Evolutionary conservation across 2,329 filamentous ascomycete species (phyloP), one percentile per base, ranked within the genome.

Genomic region (Pseudogymnoascus sp.): DNA sequence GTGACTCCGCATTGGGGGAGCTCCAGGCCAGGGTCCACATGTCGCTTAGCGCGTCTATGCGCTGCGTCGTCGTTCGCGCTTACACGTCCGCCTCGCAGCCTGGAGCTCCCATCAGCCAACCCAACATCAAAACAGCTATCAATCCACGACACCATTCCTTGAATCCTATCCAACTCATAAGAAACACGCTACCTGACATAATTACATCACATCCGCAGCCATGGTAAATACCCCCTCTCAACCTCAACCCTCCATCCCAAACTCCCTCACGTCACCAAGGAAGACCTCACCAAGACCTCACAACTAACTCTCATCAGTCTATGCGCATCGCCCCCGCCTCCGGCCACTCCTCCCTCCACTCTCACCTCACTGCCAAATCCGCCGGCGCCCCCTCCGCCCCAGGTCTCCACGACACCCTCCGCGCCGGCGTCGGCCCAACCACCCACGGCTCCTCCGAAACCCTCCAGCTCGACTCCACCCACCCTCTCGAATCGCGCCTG

Each of bases 401-500:
- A 0, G 93, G 93, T 70, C 82, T 97, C 67, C 93, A 96, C 82
- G 95, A 97, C 80, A 93, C 90, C 17, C 89, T 99, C 70, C 93
- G 95, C 73, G 82, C 88, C 67, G 92, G 93, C 77, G 83, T 96
- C 68, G 86, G 86, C 70, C 87, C 85, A n/a, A 80, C 80, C 60
- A 76, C 83, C 62, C 50, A 56, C 29, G 70, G 77, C 68, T 74
- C 77, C 68, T 77, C 82, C 64, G 74, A 78, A 62, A 75, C 78
- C 61, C 72, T 60, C 78, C 64, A 72, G 77, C 69, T 74, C 59
- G 78, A 84, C 67, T 90, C 87, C 46, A 79, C 88, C 2, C 95
- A 99, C 81, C 95, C 95, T 0, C 90, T 99, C 72, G 95, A 97
- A 79, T 82, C 90, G 62, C 92, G 95, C 67, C 89, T 99, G 64